Base-by-base conservation (phyloP, 2,329 filamentous ascomycete genomes). In the Metarhizium robertsii region DNA sequence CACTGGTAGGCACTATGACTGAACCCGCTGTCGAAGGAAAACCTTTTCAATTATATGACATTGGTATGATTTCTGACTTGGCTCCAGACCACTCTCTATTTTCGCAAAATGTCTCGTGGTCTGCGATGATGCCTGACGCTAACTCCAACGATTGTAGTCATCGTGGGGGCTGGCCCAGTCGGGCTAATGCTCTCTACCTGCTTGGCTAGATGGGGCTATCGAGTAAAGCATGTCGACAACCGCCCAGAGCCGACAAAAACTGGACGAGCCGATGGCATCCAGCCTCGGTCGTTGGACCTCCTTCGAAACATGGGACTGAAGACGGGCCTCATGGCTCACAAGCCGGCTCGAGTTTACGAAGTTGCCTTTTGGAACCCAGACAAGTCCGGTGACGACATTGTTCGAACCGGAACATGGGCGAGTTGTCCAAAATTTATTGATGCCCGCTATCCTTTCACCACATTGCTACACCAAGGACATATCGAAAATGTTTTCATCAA, bases 201-300 rank as follows among this genome's bases (percentile, higher is more conserved):
- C 67, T 80, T 96, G 59, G 88, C 90, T 58, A 80, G 91, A 75
- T 96, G 91, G 90, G 92, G 92, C 20, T 96, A 96, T 78, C 90
- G 84, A 70, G 90, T 96, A 71, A 95, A 92, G 77, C 90, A 96
- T 73, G 90, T 96, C 66, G 92, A 96, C 73, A 95, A 95, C 72
- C 81, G 91, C 57, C 78, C 90, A 2, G 88, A 92, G 65, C 91
- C 91, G 16, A 96, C 91, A 13, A 67, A 83, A 2, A 95, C 90
- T 20, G 91, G 91, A 53, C 88, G 91, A 60, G 92, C 91, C 55
- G 91, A 96, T 71, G 91, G 90, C 59, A 95, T 96, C 56, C 91
- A 96, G 73, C 91, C 91, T 42, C 85, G 92, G 43, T 95, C 91
- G 0, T 78, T 95, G 29, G 91, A 96, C 64, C 80, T 96, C 16